Conservation (phyloP, 2,329 filamentous ascomycete species). For the Fusarium udum region DNA sequence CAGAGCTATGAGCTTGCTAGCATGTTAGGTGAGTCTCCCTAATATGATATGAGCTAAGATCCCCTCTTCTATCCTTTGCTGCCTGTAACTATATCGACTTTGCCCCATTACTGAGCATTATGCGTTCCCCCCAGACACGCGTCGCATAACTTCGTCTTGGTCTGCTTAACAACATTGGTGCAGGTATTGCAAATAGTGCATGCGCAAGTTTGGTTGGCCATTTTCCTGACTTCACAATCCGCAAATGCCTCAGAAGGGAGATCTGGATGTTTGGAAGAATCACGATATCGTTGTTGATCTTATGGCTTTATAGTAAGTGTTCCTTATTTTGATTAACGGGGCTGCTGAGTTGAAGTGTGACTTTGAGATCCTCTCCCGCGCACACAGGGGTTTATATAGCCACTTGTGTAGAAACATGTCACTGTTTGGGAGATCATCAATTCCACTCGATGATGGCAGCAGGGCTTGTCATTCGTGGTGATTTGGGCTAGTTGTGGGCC, state of each 20-base stretch:
- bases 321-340: fast-evolving
- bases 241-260: fast-evolving
- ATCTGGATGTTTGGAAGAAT: not conserved
- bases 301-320: not conserved
- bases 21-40: too few species aligned
- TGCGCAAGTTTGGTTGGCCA: not conserved
- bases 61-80: fast-evolving
- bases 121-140: not conserved
- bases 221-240: fast-evolving
- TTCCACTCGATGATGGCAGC: too few species aligned
- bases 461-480: not conserved
- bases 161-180: not conserved
- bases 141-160: not conserved
- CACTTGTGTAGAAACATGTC: not conserved
- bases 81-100: fast-evolving
- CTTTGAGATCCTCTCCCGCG: not conserved
- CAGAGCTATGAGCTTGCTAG: too few species aligned
- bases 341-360: not conserved
- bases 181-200: not conserved
- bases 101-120: not conserved
- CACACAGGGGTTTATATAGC: not conserved
- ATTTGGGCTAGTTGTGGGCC: fast-evolving
- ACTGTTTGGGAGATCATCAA: not conserved
- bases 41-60: fast-evolving
- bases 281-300: fast-evolving